phyloP scores from a whole-genome alignment of 225 moss, liverwort and hornwort genomes.

The Sphagnum tenellum region DNA sequence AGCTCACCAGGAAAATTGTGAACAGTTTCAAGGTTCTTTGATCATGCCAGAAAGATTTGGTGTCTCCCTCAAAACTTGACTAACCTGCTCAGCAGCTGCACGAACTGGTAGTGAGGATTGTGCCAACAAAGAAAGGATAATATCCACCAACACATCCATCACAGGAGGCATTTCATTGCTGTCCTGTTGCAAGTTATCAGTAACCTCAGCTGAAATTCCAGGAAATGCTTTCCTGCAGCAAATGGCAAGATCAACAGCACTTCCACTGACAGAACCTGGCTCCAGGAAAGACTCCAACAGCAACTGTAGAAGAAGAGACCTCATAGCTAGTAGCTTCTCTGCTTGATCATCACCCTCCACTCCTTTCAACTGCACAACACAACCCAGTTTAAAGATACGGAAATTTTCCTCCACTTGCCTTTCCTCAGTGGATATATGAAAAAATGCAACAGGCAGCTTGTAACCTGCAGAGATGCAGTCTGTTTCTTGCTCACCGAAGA shows the following conservation, averaged over 20 bases:
- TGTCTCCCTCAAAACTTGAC: constrained; percentile 5
- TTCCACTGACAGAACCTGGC: constrained; percentile 59
- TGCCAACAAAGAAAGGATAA: constrained; percentile 69
- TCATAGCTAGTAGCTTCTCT: constrained; percentile 52
- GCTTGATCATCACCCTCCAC: constrained; percentile 28
- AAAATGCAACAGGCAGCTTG: too few relatives aligned
- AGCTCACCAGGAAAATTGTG: background rate
- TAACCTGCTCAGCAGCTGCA: constrained; percentile 67
- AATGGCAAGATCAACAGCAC: constrained; percentile 71
- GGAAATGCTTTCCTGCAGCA: constrained; percentile 75
- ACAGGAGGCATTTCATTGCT: constrained; percentile 42
- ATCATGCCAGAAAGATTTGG: background rate
- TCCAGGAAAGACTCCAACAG: constrained; percentile 60
- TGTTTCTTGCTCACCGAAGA: too few relatives aligned
- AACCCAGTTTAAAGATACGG: background rate
- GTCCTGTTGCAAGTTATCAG: constrained; percentile 22
- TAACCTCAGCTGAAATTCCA: constrained; percentile 26
- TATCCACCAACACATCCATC: constrained; percentile 86
- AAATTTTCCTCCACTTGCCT: too few relatives aligned
- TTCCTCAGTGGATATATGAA: too few relatives aligned
- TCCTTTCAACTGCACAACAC: constrained; percentile 27
- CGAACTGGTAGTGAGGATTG: constrained; percentile 78
- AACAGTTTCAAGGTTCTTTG: background rate
- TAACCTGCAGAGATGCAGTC: too few relatives aligned
- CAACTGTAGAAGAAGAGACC: constrained; percentile 55